phyloP scores from a whole-genome alignment of 441 rosid species.

The Syzygium syzygioides region DNA sequence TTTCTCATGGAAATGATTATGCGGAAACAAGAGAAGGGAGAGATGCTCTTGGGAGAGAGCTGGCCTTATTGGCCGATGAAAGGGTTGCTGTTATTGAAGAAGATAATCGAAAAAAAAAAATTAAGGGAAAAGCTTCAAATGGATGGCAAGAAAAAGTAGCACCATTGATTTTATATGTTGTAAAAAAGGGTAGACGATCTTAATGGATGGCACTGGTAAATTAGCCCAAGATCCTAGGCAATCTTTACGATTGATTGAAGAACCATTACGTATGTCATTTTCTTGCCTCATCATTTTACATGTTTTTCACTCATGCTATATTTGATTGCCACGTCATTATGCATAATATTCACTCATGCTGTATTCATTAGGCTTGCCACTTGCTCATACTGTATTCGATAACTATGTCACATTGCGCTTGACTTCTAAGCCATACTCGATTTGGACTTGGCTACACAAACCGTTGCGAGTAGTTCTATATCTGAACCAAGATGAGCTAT shows the following conservation, averaged over 20 bases:
- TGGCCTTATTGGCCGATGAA: neutral
- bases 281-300: too few species aligned
- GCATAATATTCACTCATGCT: too few species aligned
- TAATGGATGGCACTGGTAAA: neutral
- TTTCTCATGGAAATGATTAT: neutral
- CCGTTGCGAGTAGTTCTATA: too few species aligned
- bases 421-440: too few species aligned
- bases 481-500: too few species aligned
- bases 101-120: neutral
- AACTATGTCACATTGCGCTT: too few species aligned
- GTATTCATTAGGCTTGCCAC: too few species aligned
- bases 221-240: neutral
- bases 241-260: neutral
- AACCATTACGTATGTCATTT: too few species aligned
- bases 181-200: neutral
- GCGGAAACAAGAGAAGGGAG: neutral
- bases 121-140: neutral
- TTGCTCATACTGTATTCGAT: too few species aligned
- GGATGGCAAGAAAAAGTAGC: neutral
- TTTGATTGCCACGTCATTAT: too few species aligned
- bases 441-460: too few species aligned
- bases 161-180: neutral
- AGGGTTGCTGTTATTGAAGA: neutral
- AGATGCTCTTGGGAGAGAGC: neutral
- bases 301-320: too few species aligned